Evolutionary conservation across 2,329 filamentous ascomycete genomes (phyloP), one percentile per base, ranked within the genome.

Genomic region (Penicillium sp.): DNA sequence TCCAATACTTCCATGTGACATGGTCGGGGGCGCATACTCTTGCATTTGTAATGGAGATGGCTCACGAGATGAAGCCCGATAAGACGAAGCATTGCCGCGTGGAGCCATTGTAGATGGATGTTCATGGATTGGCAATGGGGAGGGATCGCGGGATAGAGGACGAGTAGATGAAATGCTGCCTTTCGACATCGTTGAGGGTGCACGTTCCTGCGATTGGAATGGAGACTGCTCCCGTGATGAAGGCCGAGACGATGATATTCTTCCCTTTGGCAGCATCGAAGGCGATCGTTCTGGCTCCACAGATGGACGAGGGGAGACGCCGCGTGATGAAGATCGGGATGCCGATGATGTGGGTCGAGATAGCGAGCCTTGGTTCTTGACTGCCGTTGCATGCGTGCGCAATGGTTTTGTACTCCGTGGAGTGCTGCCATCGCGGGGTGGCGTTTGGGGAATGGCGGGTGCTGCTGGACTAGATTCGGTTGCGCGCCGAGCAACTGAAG

Each of bases 321-420:
- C 63, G 11, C 64, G 65, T 16, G 69, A 65, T 2, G 66, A 65
- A 32, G 67, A 58, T 35, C 68, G 60, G 19, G 72, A 61, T 5
- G 60, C 68, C 42, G 67, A 65, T 23, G 73, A 72, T 2, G 65
- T 61, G n/a, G 67, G 67, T 36, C 68, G 67, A 7, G 72, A 70
- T 9, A 68, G 30, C 2, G 70, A 70, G 55, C 67, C 66, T 48
- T 73, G 70, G 45, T 73, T 69, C 55, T 73, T 76, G 30, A 73
- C 64, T 5, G 70, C 68, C 16, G 68, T 72, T 4, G 71, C 70
- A 29, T 75, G 71, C 16, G 69, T 72, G 39, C 70, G 71, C 46
- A 70, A 53, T n/a, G 68, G 67, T 35, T 70, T 69, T 18, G 61
- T 62, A 49, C 60, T 72, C 32, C 65, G 60, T 16, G 68, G 64